These are phyloP conservation scores for Solanum chiquidenum DNA, from an alignment of 257 asterid species.

Conservation along the genomic window DNA sequence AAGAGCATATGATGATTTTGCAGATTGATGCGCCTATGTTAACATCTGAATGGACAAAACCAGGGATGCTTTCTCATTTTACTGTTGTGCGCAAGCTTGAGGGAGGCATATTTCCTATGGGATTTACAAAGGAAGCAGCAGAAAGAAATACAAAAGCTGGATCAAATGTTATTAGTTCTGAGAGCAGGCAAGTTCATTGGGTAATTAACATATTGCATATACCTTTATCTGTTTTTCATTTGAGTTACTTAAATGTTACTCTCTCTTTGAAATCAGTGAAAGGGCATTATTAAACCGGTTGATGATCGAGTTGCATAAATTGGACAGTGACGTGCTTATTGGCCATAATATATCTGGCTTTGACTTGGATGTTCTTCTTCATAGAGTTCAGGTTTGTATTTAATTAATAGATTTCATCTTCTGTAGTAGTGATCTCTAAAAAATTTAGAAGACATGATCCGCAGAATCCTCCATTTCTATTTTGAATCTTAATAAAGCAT, in stretches of 20 bases:
- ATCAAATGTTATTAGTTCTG: conserved; percentile 53
- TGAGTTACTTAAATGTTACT: background rate
- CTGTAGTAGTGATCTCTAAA: background rate
- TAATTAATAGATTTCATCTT: conserved; percentile 3
- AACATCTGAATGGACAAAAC: conserved; percentile 65
- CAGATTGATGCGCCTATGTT: conserved; percentile 94
- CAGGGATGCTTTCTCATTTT: conserved; percentile 80
- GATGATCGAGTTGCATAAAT: conserved; percentile 78
- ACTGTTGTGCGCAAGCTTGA: conserved; percentile 86
- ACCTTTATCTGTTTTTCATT: conserved; percentile 1
- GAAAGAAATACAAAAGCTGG: conserved; percentile 83
- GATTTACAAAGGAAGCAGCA: conserved; percentile 65
- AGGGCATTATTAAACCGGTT: conserved; percentile 86
- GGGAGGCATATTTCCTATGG: conserved; percentile 88
- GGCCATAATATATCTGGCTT: conserved; percentile 98
- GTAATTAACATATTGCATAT: conserved; percentile 1
- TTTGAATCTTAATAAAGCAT: background rate
- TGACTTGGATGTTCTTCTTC: conserved; percentile 97
- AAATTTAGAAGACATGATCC: background rate
- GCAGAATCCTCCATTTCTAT: background rate
- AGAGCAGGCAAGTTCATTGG: conserved; percentile 56
- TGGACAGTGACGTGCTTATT: conserved; percentile 89
- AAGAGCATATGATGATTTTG: conserved; percentile 6
- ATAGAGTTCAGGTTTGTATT: conserved; percentile 76
- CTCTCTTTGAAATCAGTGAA: conserved; percentile 49